A percentile compares a stretch with the other conserved stretches of the same genome.
Conservation (phyloP, 2,329 filamentous ascomycete genomes). For the Alternaria novae-zelandiae region DNA sequence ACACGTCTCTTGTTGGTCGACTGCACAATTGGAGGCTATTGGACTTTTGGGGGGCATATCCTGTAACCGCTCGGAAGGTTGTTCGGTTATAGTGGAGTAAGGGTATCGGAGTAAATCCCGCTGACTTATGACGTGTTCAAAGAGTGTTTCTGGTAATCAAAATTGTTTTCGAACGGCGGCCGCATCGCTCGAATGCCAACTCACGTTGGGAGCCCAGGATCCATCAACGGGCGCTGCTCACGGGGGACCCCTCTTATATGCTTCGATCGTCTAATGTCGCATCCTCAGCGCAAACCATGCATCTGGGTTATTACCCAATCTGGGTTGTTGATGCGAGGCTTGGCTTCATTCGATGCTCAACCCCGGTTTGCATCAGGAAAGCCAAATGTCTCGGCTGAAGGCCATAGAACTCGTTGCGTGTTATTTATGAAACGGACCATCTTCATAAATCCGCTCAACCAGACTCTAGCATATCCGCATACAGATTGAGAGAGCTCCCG, state of each 20-base stretch:
- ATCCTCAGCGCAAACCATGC: background rate
- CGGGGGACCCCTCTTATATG: background rate
- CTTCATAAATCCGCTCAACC: constrained; percentile 31
- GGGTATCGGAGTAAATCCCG: background rate
- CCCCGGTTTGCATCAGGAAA: background rate
- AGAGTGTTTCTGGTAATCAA: background rate
- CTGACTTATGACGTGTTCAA: background rate
- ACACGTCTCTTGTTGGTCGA: background rate
- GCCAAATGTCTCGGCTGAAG: background rate
- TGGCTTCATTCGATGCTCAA: background rate
- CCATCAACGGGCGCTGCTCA: background rate
- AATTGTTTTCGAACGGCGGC: background rate
- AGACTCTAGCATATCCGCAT: constrained; percentile 49
- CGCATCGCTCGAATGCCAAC: background rate
- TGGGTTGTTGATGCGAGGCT: background rate
- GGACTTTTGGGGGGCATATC: too few species aligned
- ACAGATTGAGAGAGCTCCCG: constrained; percentile 50
- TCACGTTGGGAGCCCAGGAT: too few species aligned
- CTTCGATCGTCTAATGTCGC: background rate
- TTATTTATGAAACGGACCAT: background rate
- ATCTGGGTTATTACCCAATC: background rate
- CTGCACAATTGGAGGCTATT: background rate
- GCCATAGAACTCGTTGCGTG: background rate
- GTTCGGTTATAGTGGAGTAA: rapidly evolving
- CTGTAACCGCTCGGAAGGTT: background rate